Evolutionary conservation across 2,329 filamentous ascomycete species (phyloP), one percentile per base, ranked within the genome.

Genomic region (Pseudocercospora crystallina): DNA sequence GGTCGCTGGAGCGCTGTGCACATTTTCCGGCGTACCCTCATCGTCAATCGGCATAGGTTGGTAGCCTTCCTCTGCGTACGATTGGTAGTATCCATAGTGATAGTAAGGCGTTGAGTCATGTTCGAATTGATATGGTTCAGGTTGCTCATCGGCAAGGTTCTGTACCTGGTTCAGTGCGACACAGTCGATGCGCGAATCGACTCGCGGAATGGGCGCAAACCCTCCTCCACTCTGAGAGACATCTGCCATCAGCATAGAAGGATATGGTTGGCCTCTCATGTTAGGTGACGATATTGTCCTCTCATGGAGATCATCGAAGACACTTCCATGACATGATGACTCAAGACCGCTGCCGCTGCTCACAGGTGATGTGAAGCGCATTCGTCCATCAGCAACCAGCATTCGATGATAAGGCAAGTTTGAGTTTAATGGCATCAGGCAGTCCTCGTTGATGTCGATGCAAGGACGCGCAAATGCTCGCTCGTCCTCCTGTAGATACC

Each of bases 121-220:
- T 26, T 30, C 30, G 20, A 26, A 26, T 26, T 3, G 20, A 26
- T 26, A 26, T 8, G 20, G 5, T 5, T 60, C 56, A 11, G 41
- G 43, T 20, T 56, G 52, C 5, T 53, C 38, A 31, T 65, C 62
- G 2, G 54, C 54, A 35, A 51, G 51, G 15, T 42, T 49, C 38
- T 64, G 62, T 1, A 66, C 54, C 26, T 65, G 58, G 36, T 57
- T 43, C 47, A 63, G 44, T 2, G 60, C 53, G 20, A 64, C 61
- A 20, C 52, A 64, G 9, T 43, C 14, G 14, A 47, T 32, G 7
- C 20, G 20, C 2, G 35, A 26, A 10, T 51, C 50, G 8, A 54
- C 31, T 11, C 37, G 34, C 5, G 32, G 38, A 2, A 26, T 13
- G 13, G 39, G 26, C 1, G 26, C 15, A 12, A 37, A n/a, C 26